Conservation (phyloP, 192 early-diverging fungal genomes). For the Backusella circina region DNA sequence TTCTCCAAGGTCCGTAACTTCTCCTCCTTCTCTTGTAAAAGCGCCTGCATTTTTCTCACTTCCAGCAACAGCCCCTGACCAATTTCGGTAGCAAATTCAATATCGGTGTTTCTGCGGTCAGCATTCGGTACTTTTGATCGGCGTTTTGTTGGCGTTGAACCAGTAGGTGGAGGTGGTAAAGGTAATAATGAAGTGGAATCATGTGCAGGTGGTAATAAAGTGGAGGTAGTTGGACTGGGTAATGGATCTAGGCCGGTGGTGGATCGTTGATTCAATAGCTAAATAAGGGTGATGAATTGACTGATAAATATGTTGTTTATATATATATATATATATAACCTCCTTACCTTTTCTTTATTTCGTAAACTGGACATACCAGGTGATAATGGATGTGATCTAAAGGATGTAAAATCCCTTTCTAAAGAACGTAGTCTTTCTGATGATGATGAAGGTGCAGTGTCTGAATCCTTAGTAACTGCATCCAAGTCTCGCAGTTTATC, state of each 20-base stretch:
- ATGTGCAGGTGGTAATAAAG: conserved; percentile 12
- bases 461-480: not conserved
- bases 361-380: conserved; percentile 7
- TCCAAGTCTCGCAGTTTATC: conserved; percentile 20
- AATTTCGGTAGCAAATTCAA: conserved; percentile 47
- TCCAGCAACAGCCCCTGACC: conserved; percentile 41
- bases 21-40: conserved; percentile 43
- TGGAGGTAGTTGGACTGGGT: conserved; percentile 28
- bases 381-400: conserved; percentile 23
- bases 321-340: not conserved
- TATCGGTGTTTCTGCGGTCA: conserved; percentile 36
- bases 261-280: conserved; percentile 11
- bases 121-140: conserved; percentile 36
- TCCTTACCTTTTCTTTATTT: conserved; percentile 25
- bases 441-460: not conserved
- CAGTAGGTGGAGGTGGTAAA: conserved; percentile 21
- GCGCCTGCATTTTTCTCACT: conserved; percentile 41
- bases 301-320: not conserved
- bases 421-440: conserved; percentile 22
- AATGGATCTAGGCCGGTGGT: conserved; percentile 20
- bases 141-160: conserved; percentile 31
- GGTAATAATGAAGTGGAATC: conserved; percentile 12
- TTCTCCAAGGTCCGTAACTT: conserved; percentile 36
- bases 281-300: too few species aligned
- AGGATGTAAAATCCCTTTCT: conserved; percentile 25